These are phyloP conservation scores for Phanerodontia chrysosporium DNA, from an alignment of 768 basidiomycete species.

Conservation along the genomic window DNA sequence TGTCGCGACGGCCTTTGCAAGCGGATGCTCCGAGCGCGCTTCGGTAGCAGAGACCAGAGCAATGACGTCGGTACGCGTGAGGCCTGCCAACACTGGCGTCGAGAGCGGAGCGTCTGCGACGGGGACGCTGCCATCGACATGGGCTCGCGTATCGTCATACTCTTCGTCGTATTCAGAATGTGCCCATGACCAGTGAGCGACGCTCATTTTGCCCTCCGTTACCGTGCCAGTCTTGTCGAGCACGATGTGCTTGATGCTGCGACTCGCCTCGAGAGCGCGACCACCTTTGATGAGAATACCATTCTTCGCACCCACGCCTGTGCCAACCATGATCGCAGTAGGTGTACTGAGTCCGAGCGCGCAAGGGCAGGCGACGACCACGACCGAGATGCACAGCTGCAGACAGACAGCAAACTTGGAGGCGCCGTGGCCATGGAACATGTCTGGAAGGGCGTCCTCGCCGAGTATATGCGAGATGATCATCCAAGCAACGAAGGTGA, in stretches of 20 bases:
- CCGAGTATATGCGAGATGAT: slow-evolving; percentile 56
- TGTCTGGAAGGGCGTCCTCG: slow-evolving; percentile 61
- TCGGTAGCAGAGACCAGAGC: slow-evolving; percentile 86
- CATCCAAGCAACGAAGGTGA: slow-evolving; percentile 87
- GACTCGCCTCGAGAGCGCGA: slow-evolving; percentile 87
- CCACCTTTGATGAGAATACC: slow-evolving; percentile 99
- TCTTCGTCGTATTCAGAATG: slow-evolving; percentile 28
- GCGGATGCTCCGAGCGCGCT: slow-evolving; percentile 90
- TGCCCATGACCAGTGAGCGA: slow-evolving; percentile 77
- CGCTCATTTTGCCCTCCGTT: slow-evolving; percentile 88
- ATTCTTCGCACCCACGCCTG: slow-evolving; percentile 93
- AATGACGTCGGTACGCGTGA: slow-evolving; percentile 59
- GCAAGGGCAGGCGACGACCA: slow-evolving; percentile 98
- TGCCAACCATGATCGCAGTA: slow-evolving; percentile 99
- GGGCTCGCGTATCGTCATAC: slow-evolving; percentile 17
- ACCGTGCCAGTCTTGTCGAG: slow-evolving; percentile 98
- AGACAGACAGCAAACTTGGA: slow-evolving; percentile 88
- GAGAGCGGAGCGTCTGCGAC: slow-evolving; percentile 16
- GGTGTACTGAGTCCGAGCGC: slow-evolving; percentile 95
- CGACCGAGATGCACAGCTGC: slow-evolving; percentile 95
- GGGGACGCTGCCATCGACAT: slow-evolving; percentile 2
- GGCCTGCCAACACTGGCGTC: slow-evolving; percentile 53
- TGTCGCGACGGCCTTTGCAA: slow-evolving; percentile 87
- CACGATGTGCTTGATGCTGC: slow-evolving; percentile 73
- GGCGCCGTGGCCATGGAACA: slow-evolving; percentile 83